A percentile compares a stretch with the other conserved stretches of the same genome.
phyloP scores from a whole-genome alignment of 495 filamentous ascomycete species.

The Elaphomyces granulatus region DNA sequence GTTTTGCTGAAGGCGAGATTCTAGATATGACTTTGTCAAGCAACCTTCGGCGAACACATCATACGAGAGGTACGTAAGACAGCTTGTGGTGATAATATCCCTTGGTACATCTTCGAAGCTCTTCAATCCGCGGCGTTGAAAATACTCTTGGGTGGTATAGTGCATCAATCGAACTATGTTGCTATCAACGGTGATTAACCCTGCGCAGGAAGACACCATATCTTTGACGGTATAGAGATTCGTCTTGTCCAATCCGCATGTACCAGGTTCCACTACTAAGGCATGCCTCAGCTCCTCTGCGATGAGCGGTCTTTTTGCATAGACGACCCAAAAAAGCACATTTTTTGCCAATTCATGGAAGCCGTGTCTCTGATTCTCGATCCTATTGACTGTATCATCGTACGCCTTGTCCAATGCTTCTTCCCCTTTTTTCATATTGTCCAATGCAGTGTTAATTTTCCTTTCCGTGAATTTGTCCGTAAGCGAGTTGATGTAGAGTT shows the following conservation, averaged over 20 bases:
- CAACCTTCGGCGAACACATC: too few species aligned
- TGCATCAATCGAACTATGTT: too few species aligned
- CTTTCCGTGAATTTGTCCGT: too few species aligned
- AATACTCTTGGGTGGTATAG: too few species aligned
- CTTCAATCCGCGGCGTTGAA: too few species aligned
- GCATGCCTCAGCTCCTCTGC: slow-evolving; percentile 33
- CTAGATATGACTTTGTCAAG: too few species aligned
- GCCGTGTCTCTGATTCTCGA: not conserved
- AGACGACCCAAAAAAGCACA: slow-evolving; percentile 1
- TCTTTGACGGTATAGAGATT: slow-evolving; percentile 23
- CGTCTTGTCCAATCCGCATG: slow-evolving; percentile 22
- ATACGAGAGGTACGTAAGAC: too few species aligned
- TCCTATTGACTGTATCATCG: slow-evolving; percentile 3
- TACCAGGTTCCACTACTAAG: slow-evolving; percentile 23
- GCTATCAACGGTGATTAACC: too few species aligned
- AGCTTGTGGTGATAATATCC: too few species aligned
- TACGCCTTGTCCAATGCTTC: slow-evolving; percentile 2
- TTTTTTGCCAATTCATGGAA: slow-evolving; percentile 2
- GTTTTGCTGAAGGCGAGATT: too few species aligned
- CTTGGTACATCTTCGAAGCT: too few species aligned
- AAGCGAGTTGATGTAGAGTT: slow-evolving; percentile 1
- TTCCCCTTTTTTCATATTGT: not conserved
- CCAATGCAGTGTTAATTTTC: slow-evolving; percentile 1
- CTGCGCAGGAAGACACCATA: slow-evolving; percentile 35
- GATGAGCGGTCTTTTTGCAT: slow-evolving; percentile 26